A percentile compares a stretch with the other conserved stretches of the same genome.
These are phyloP conservation scores for Corylus americana DNA, from an alignment of 306 rosid genomes.

Conservation along the genomic window DNA sequence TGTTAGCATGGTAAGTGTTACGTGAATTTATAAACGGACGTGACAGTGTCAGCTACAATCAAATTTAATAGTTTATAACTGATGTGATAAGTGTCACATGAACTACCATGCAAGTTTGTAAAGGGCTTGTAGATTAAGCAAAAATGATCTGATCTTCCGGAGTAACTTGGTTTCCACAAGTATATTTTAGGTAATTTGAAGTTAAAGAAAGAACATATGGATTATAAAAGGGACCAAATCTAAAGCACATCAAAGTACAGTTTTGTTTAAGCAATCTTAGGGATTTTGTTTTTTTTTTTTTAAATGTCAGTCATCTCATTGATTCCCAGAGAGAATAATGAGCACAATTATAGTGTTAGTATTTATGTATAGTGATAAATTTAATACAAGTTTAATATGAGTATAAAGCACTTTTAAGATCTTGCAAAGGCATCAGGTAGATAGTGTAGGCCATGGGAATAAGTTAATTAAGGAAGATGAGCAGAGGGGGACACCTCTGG, in stretches of 20 bases:
- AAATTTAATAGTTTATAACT: no score
- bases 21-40: no score
- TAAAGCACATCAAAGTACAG: conserved; percentile 43
- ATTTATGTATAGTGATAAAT: conserved; percentile 14
- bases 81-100: no score
- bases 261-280: conserved; percentile 37
- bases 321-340: neutral
- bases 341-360: conserved; percentile 14
- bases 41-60: no score
- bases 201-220: conserved; percentile 33
- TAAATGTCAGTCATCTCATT: neutral
- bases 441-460: conserved; percentile 62
- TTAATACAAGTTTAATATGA: conserved; percentile 4
- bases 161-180: conserved; percentile 4
- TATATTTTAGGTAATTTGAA: conserved; percentile 27
- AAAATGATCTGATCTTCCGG: neutral
- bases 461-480: conserved; percentile 30
- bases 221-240: conserved; percentile 48
- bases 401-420: conserved; percentile 52
- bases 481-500: conserved; percentile 40
- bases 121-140: no score
- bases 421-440: conserved; percentile 57
- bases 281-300: conserved; percentile 21
- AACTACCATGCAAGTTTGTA: no score
- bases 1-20: no score